phyloP scores from a whole-genome alignment of 495 filamentous ascomycete genomes.

The Bombardia bombarda region DNA sequence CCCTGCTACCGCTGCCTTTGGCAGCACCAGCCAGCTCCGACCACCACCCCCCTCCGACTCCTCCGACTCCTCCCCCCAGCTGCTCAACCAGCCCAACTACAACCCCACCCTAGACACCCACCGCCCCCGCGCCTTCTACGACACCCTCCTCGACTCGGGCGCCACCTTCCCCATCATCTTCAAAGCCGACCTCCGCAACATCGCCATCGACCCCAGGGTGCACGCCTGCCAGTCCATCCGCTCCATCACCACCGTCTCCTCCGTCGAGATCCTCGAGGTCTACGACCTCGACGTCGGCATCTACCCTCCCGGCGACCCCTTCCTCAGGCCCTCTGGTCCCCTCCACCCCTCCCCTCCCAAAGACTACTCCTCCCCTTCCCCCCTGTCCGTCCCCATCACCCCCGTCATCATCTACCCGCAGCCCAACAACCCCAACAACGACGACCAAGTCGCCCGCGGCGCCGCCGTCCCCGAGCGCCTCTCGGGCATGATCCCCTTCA shows the following conservation, averaged over 20 bases:
- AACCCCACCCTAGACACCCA: slow-evolving; percentile 1
- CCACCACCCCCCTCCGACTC: not conserved
- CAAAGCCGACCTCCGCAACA: slow-evolving; percentile 21
- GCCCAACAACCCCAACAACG: not conserved
- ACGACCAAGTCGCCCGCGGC: no score
- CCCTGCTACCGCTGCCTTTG: no score
- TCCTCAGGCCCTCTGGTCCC: not conserved
- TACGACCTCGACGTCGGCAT: slow-evolving; percentile 37
- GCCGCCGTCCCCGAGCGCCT: slow-evolving; percentile 23
- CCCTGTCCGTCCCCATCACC: slow-evolving; percentile 16
- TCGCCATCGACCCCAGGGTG: slow-evolving; percentile 21
- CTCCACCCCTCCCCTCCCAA: slow-evolving; percentile 11
- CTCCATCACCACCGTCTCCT: slow-evolving; percentile 17
- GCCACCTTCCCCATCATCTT: slow-evolving; percentile 35
- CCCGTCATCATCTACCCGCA: slow-evolving; percentile 24
- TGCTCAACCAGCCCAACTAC: not conserved
- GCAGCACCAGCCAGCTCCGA: not conserved
- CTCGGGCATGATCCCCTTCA: slow-evolving; percentile 35
- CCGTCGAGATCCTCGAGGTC: slow-evolving; percentile 6
- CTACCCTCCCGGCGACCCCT: slow-evolving; percentile 8
- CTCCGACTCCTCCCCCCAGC: not conserved
- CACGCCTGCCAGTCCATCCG: slow-evolving; percentile 33
- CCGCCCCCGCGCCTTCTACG: slow-evolving; percentile 10
- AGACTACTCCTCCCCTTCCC: slow-evolving; percentile 12
- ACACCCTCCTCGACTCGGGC: slow-evolving; percentile 35